Evolutionary conservation across 371 early-diverging fungal genomes (phyloP).

Genomic region (Synchytrium microbalum): DNA sequence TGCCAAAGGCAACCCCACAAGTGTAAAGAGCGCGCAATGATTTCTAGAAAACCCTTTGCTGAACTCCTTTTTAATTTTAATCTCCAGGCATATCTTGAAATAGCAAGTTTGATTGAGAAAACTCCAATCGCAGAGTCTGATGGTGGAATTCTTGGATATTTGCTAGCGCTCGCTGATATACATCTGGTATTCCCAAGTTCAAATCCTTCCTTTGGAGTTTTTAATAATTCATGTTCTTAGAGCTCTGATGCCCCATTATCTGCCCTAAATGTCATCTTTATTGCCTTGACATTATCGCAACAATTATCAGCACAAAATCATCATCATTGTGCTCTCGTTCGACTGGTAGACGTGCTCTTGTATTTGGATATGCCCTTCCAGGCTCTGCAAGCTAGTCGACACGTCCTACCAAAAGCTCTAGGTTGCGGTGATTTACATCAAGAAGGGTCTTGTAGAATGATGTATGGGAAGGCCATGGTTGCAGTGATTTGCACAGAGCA

Average conservation of each 20-base stretch:
- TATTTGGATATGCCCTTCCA: neutral
- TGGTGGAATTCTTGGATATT: neutral
- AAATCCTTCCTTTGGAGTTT: neutral
- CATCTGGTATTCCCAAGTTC: neutral
- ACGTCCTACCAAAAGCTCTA: neutral
- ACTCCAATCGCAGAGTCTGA: neutral
- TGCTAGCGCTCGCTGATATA: neutral
- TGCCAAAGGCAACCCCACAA: neutral
- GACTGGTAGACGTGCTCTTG: neutral
- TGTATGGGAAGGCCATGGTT: neutral
- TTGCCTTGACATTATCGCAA: neutral
- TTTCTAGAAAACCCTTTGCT: neutral
- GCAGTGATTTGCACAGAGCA: neutral
- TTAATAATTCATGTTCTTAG: neutral
- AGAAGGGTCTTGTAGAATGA: neutral
- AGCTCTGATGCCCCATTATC: neutral
- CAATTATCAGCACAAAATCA: neutral
- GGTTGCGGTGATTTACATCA: conserved; percentile 1
- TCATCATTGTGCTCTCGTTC: neutral
- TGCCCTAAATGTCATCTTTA: neutral
- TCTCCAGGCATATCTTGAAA: neutral
- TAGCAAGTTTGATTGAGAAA: neutral
- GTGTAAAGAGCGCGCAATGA: neutral
- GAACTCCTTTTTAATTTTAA: neutral
- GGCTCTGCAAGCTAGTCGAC: neutral